Percentiles rank a stretch among this genome's conserved stretches.
Evolutionary conservation across 2,329 filamentous ascomycete genomes (phyloP).

Genomic region (Harringtonia aguacate): DNA sequence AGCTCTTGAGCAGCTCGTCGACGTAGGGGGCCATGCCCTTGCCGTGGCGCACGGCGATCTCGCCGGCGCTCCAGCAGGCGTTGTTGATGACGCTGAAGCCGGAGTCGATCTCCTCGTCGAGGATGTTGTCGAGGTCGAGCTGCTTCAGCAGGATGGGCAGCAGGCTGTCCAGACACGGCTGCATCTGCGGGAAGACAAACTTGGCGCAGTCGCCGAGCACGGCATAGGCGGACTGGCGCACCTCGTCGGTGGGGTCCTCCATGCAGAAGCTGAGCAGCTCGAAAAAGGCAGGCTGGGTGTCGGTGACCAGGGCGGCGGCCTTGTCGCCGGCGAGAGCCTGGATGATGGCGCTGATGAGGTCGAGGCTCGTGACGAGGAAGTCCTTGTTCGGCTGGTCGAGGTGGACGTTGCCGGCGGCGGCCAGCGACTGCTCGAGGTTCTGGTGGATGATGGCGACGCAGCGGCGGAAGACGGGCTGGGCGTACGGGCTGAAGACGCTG

Average conservation of each 20-base stretch:
- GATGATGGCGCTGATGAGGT: slow-evolving; percentile 85
- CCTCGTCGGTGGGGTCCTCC: slow-evolving; percentile 83
- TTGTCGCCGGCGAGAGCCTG: slow-evolving; percentile 71
- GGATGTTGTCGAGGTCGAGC: slow-evolving; percentile 67
- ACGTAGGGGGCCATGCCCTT: slow-evolving; percentile 68
- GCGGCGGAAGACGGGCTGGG: slow-evolving; percentile 73
- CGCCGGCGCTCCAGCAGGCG: slow-evolving; percentile 91
- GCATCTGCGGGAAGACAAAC: slow-evolving; percentile 76
- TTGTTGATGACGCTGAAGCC: slow-evolving; percentile 95
- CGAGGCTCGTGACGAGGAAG: slow-evolving; percentile 89
- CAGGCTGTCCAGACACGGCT: slow-evolving; percentile 60
- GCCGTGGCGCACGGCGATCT: slow-evolving; percentile 74
- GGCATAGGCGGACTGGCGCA: slow-evolving; percentile 91
- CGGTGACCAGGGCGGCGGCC: slow-evolving; percentile 65
- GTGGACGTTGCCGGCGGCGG: slow-evolving; percentile 54
- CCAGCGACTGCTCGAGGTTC: slow-evolving; percentile 73
- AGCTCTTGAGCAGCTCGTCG: slow-evolving; percentile 63
- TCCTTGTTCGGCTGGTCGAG: slow-evolving; percentile 87
- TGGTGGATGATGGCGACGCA: slow-evolving; percentile 87
- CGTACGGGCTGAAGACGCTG: slow-evolving; percentile 72
- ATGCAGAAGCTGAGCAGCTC: slow-evolving; percentile 85
- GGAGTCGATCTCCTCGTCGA: slow-evolving; percentile 71
- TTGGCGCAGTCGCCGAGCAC: slow-evolving; percentile 90
- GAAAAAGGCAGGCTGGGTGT: slow-evolving; percentile 75
- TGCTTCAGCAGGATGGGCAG: slow-evolving; percentile 78